phyloP scores from a whole-genome alignment of 768 basidiomycete species.

The Kondoa malvinella region DNA sequence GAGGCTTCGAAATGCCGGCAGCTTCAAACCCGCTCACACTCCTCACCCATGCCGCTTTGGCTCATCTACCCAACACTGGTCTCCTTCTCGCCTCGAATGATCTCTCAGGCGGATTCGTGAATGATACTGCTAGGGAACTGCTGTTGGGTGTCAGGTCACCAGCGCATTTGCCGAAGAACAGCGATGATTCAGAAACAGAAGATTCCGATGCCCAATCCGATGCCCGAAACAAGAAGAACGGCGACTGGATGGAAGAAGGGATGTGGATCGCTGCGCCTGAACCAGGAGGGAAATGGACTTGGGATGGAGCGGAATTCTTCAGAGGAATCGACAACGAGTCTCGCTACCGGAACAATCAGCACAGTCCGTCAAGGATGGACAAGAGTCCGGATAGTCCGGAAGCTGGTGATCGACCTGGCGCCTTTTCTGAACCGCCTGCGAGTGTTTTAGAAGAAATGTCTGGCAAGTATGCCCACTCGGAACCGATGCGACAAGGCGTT shows the following conservation, averaged over 20 bases:
- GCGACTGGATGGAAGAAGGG: constrained; percentile 14
- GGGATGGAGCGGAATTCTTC: constrained; percentile 16
- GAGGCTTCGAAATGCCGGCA: neutral
- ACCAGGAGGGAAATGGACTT: neutral
- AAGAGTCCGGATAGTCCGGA: neutral
- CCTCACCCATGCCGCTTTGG: constrained; percentile 15
- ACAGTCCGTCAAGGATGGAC: neutral
- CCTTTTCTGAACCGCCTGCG: neutral
- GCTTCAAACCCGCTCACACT: constrained; percentile 9
- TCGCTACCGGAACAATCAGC: neutral
- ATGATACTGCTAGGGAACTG: constrained; percentile 17
- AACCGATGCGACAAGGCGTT: neutral
- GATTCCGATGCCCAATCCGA: neutral
- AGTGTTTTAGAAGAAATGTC: neutral
- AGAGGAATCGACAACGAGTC: neutral
- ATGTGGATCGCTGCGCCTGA: constrained; percentile 12
- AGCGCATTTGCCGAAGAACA: neutral
- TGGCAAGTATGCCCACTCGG: neutral
- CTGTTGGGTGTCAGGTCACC: constrained; percentile 17
- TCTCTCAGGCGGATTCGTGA: constrained; percentile 17
- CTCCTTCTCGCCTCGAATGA: constrained; percentile 18
- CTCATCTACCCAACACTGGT: constrained; percentile 18
- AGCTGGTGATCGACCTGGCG: neutral
- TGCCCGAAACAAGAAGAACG: constrained; percentile 12
- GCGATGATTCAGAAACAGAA: neutral